Evolutionary conservation across 202 grass and related monocot genomes (phyloP).

Genomic region (Setaria italica): DNA sequence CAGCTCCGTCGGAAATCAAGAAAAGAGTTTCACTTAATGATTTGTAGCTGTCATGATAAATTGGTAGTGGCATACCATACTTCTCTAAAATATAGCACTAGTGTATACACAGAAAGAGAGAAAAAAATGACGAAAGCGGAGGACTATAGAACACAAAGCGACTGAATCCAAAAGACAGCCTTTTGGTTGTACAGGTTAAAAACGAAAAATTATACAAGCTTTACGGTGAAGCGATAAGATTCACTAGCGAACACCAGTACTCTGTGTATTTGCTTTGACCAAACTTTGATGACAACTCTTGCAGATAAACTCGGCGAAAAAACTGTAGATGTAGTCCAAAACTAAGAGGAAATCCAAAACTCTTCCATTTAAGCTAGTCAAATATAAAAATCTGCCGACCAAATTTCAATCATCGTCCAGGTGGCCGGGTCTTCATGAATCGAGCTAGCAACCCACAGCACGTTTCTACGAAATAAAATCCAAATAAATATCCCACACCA

Average conservation of each 20-base stretch:
- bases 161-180: neutral
- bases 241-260: neutral
- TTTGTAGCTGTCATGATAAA: neutral
- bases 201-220: neutral
- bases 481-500: neutral
- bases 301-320: too few relatives aligned
- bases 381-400: neutral
- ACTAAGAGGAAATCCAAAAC: neutral
- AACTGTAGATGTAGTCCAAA: too few relatives aligned
- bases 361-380: neutral
- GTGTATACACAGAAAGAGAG: too few relatives aligned
- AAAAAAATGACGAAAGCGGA: neutral
- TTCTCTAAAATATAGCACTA: neutral
- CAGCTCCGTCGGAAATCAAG: neutral
- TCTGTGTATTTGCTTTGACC: neutral
- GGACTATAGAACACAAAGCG: neutral
- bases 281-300: neutral
- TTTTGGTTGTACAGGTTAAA: neutral
- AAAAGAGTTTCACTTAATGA: neutral
- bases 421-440: neutral
- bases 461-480: neutral
- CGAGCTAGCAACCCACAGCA: neutral
- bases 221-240: slow-evolving; percentile 2
- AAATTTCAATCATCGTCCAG: neutral
- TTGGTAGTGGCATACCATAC: neutral